Conservation (phyloP, 176 grass and related monocot genomes). For the Cenchrus fungigraminus region DNA sequence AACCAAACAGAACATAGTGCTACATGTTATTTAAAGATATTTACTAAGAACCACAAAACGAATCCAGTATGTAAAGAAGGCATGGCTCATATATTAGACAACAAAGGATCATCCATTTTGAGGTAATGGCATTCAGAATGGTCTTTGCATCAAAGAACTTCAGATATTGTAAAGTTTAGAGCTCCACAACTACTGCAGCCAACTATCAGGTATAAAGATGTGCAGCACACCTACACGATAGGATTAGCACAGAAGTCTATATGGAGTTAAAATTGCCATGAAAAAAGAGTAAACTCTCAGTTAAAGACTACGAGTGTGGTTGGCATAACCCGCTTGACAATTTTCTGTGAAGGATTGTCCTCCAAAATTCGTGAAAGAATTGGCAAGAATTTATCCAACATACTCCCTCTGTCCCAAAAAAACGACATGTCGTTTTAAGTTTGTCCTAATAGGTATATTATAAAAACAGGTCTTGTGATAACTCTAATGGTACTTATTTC, state of each 20-base stretch:
- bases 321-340: background rate
- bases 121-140: background rate
- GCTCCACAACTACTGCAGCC: background rate
- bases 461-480: no score
- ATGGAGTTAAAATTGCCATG: background rate
- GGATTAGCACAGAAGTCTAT: background rate
- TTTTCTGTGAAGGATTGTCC: background rate
- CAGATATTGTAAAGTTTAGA: background rate
- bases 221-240: background rate
- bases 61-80: background rate
- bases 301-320: background rate
- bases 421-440: no score
- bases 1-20: background rate
- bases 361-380: background rate
- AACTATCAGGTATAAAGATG: background rate
- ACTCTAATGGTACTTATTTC: no score
- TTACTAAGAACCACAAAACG: background rate
- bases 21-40: background rate
- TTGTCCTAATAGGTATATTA: no score
- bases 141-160: background rate
- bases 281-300: background rate
- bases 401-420: no score
- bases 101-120: background rate
- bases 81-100: no score
- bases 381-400: background rate